Evolutionary conservation across 148 eudicot species (phyloP).

Genomic region (Arbutus unedo): DNA sequence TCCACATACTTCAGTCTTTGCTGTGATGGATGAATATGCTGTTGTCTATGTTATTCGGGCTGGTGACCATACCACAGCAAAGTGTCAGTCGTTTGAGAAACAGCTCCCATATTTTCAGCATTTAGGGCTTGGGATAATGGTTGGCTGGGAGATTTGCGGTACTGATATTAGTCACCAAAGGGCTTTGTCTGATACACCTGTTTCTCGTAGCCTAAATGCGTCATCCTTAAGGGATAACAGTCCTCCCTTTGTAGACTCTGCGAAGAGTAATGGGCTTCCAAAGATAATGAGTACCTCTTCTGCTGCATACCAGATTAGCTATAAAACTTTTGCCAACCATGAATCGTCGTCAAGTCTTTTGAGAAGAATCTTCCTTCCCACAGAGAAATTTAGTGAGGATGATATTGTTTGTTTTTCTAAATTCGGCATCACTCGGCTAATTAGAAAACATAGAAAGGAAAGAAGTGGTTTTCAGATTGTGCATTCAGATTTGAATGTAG

Average conservation of each 20-base stretch:
- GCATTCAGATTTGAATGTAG: slow-evolving; percentile 51
- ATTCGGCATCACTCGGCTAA: slow-evolving; percentile 70
- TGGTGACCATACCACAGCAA: slow-evolving; percentile 47
- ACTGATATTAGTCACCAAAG: slow-evolving; percentile 69
- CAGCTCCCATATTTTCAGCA: slow-evolving; percentile 40
- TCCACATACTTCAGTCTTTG: slow-evolving; percentile 58
- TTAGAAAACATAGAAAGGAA: slow-evolving; percentile 30
- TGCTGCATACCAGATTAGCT: slow-evolving; percentile 28
- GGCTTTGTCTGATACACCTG: slow-evolving; percentile 32
- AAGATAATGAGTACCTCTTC: slow-evolving; percentile 37
- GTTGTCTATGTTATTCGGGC: slow-evolving; percentile 47
- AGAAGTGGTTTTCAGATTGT: slow-evolving; percentile 39
- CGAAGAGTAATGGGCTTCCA: slow-evolving; percentile 24
- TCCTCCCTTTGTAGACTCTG: slow-evolving; percentile 21
- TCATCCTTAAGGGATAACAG: slow-evolving; percentile 24
- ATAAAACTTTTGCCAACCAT: slow-evolving; percentile 28
- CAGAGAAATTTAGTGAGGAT: slow-evolving; percentile 33
- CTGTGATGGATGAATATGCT: slow-evolving; percentile 71
- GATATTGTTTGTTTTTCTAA: slow-evolving; percentile 70
- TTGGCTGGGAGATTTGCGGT: slow-evolving; percentile 72
- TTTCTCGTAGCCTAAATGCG: slow-evolving; percentile 17
- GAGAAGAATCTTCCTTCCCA: slow-evolving; percentile 67
- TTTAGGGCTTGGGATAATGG: slow-evolving; percentile 48
- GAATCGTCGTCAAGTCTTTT: slow-evolving; percentile 22
- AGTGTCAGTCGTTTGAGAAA: slow-evolving; percentile 36